phyloP scores from a whole-genome alignment of 805 yeast species.

The Saccharomyces mikatae region DNA sequence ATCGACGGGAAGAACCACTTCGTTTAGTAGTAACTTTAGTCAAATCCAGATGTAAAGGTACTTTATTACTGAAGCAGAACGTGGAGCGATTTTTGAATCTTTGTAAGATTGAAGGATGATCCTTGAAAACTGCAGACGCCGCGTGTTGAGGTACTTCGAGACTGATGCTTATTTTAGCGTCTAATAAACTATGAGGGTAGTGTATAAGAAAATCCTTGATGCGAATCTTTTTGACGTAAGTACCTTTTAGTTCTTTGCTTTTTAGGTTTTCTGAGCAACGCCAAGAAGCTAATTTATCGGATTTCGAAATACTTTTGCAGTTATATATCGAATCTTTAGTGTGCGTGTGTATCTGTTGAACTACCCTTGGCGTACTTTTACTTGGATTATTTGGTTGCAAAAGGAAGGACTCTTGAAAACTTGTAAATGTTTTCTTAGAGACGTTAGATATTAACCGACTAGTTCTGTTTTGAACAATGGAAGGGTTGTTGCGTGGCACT shows the following conservation, averaged over 20 bases:
- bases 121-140: neutral
- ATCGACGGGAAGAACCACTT: neutral
- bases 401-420: neutral
- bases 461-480: neutral
- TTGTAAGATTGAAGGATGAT: neutral
- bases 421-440: neutral
- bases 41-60: neutral
- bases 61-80: neutral
- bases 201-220: neutral
- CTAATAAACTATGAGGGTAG: neutral
- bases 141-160: neutral
- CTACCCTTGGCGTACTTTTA: neutral
- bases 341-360: conserved; percentile 35
- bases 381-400: neutral
- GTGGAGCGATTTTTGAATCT: neutral
- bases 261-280: neutral
- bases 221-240: neutral
- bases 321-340: conserved; percentile 56
- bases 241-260: neutral
- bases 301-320: conserved; percentile 43
- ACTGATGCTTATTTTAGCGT: neutral
- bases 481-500: conserved; percentile 36
- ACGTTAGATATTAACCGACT: neutral
- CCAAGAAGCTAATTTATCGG: neutral
- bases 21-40: neutral